Conservation (phyloP, 2,329 filamentous ascomycete species). For the Pestalotiopsis fici region DNA sequence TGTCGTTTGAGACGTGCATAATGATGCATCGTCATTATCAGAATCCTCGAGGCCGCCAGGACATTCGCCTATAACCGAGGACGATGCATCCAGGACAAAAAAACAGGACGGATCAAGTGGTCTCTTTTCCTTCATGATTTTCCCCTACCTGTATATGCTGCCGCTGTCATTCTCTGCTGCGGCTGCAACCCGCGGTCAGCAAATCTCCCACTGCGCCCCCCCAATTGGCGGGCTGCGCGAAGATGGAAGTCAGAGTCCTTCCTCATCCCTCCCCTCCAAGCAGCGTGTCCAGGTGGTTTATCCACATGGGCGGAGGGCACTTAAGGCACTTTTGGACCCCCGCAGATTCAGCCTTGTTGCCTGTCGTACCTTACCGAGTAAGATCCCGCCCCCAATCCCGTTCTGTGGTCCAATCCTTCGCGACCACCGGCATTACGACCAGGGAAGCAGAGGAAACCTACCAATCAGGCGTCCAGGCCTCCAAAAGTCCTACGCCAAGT, state of each 20-base stretch:
- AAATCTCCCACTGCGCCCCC: not conserved
- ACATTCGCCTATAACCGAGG: conserved; percentile 13
- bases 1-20: not conserved
- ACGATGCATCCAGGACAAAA: conserved; percentile 1
- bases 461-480: conserved; percentile 9
- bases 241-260: conserved; percentile 12
- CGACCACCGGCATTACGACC: conserved; percentile 2
- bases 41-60: conserved; percentile 1
- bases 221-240: conserved; percentile 6
- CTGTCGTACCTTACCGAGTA: conserved; percentile 34
- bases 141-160: not conserved
- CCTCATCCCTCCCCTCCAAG: conserved; percentile 16
- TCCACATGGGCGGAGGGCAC: conserved; percentile 21
- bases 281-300: conserved; percentile 22
- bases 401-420: conserved; percentile 19
- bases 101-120: not conserved
- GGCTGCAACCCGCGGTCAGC: conserved; percentile 2
- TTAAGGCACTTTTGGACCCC: conserved; percentile 27
- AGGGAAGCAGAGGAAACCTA: conserved; percentile 5
- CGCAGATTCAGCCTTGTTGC: conserved; percentile 36
- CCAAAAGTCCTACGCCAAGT: conserved; percentile 14
- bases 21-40: not conserved
- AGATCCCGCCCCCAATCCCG: conserved; percentile 32
- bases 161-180: not conserved
- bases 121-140: not conserved